phyloP scores from a whole-genome alignment of 805 yeast genomes.

The Millerozyma acaciae region DNA sequence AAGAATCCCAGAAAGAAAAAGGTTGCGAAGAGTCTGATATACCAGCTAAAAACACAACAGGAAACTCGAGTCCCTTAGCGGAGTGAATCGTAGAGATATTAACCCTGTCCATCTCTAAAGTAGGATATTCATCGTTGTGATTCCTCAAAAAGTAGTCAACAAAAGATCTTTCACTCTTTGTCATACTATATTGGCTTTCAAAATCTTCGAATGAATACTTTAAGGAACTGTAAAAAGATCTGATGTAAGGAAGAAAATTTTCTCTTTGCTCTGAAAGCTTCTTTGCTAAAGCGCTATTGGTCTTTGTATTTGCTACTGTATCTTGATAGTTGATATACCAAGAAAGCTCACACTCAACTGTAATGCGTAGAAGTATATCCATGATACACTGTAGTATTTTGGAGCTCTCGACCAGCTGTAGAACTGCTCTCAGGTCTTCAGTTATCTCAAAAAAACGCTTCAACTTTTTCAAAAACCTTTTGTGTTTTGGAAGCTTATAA shows the following conservation, averaged over 20 bases:
- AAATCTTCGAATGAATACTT: conserved; percentile 12
- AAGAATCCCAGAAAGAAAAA: conserved; percentile 12
- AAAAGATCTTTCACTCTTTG: conserved; percentile 18
- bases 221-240: conserved; percentile 20
- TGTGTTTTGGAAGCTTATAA: conserved; percentile 9
- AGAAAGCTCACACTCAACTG: too few relatives aligned
- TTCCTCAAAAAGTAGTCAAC: conserved; percentile 38
- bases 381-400: too few relatives aligned
- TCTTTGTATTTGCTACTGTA: too few relatives aligned
- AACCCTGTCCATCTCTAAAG: conserved; percentile 27
- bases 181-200: conserved; percentile 1
- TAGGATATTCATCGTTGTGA: conserved; percentile 35
- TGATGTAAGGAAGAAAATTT: not conserved
- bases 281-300: too few relatives aligned
- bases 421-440: conserved; percentile 13
- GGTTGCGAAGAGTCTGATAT: conserved; percentile 2
- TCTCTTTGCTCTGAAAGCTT: too few relatives aligned
- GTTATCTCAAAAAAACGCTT: conserved; percentile 7
- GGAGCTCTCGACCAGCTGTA: too few relatives aligned
- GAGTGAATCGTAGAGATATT: conserved; percentile 68
- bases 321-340: too few relatives aligned
- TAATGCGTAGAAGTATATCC: too few relatives aligned
- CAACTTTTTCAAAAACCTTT: not conserved
- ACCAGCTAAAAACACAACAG: conserved; percentile 53
- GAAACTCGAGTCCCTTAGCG: conserved; percentile 72